Percentiles rank a stretch among this genome's conserved stretches.
Evolutionary conservation across 2,329 filamentous ascomycete genomes (phyloP).

Genomic region (Penicillium occitanis): DNA sequence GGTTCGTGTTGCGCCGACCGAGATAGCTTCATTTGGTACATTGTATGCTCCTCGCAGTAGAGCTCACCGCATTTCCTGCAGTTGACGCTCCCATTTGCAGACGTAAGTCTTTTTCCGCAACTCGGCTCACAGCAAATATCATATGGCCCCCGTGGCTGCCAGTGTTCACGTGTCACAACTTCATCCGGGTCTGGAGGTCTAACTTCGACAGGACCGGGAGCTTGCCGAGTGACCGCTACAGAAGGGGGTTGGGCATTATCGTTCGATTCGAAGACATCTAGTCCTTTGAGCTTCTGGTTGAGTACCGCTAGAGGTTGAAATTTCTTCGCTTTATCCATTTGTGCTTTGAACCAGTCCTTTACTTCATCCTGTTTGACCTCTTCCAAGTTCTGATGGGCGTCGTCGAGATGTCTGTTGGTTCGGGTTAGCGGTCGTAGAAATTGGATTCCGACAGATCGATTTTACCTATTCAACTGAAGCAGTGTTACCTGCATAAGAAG

Average conservation of each 20-base stretch:
- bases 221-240: constrained; percentile 37
- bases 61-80: constrained; percentile 89
- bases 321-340: constrained; percentile 87
- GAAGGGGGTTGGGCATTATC: constrained; percentile 57
- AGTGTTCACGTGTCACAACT: constrained; percentile 81
- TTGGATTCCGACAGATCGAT: constrained; percentile 3
- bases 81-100: constrained; percentile 81
- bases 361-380: constrained; percentile 89
- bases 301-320: constrained; percentile 89
- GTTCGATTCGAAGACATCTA: constrained; percentile 94
- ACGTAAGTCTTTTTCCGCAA: constrained; percentile 76
- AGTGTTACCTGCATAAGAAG: constrained; percentile 69
- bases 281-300: constrained; percentile 88
- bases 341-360: constrained; percentile 94
- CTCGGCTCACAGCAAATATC: constrained; percentile 85
- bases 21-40: constrained; percentile 99
- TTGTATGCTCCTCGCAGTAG: constrained; percentile 96
- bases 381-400: constrained; percentile 84
- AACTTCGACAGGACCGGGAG: constrained; percentile 34
- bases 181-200: constrained; percentile 74
- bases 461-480: constrained; percentile 79
- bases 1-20: constrained; percentile 87
- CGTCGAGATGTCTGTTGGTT: constrained; percentile 69
- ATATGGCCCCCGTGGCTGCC: constrained; percentile 73
- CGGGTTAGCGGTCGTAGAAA: constrained; percentile 27